These are phyloP conservation scores for Hemileccinum impolitum DNA, from an alignment of 768 basidiomycete species.

Conservation along the genomic window DNA sequence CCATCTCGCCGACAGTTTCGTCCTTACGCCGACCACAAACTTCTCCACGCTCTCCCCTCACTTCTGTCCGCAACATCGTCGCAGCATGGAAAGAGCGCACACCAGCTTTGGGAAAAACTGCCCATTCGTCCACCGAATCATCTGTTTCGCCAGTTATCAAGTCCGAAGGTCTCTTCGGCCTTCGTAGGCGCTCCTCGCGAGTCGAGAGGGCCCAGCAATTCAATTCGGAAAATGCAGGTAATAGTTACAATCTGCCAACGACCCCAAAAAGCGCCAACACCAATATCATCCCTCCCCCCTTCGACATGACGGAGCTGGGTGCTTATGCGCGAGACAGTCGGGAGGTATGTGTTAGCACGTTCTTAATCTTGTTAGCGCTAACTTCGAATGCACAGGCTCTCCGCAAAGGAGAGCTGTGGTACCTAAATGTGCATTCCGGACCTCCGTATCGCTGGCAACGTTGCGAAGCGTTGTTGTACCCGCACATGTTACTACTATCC, in stretches of 20 bases:
- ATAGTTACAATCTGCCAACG: conserved; percentile 11
- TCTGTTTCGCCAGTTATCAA: conserved; percentile 35
- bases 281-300: conserved; percentile 41
- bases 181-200: conserved; percentile 32
- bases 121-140: conserved; percentile 37
- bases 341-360: conserved; percentile 35
- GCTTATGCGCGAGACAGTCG: conserved; percentile 38
- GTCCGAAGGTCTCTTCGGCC: conserved; percentile 32
- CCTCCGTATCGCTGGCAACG: conserved; percentile 79
- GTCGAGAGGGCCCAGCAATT: conserved; percentile 17
- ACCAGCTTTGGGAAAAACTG: conserved; percentile 35
- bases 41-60: conserved; percentile 67
- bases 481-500: conserved; percentile 78
- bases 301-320: conserved; percentile 47
- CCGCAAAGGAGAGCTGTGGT: conserved; percentile 84
- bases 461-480: conserved; percentile 79
- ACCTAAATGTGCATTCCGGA: conserved; percentile 84
- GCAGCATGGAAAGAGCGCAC: conserved; percentile 79
- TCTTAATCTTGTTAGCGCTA: conserved; percentile 3
- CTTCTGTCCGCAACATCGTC: conserved; percentile 76
- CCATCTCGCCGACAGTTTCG: conserved; percentile 42
- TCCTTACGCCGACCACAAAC: conserved; percentile 60
- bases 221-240: conserved; percentile 9
- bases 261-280: conserved; percentile 31
- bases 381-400: conserved; percentile 56